These are phyloP conservation scores for Capsicum chinense DNA, from an alignment of 257 asterid genomes.

Conservation along the genomic window DNA sequence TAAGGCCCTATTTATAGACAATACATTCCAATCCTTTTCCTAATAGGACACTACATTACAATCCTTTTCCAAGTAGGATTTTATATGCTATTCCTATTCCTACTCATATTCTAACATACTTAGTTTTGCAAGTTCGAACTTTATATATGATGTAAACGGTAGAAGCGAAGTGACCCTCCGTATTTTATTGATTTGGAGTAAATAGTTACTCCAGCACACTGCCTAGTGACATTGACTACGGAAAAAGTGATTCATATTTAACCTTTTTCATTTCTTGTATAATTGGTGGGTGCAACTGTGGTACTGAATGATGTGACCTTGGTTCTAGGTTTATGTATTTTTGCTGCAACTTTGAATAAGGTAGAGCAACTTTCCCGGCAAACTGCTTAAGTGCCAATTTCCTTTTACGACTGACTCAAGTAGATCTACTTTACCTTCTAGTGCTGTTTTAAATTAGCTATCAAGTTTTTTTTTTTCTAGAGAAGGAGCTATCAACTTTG, in stretches of 20 bases:
- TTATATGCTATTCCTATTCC: too few relatives aligned
- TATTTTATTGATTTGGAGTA: slow-evolving; percentile 16
- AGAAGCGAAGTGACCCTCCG: not conserved
- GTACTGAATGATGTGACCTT: not conserved
- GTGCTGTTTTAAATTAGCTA: not conserved
- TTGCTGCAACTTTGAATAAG: slow-evolving; percentile 14
- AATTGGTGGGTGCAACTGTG: not conserved
- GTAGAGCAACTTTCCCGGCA: not conserved
- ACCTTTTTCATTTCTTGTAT: not conserved
- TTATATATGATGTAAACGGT: not conserved
- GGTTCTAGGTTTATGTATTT: slow-evolving; percentile 5
- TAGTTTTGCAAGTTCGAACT: not conserved
- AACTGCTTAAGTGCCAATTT: slow-evolving; percentile 21
- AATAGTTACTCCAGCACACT: not conserved
- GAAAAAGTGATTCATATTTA: slow-evolving; percentile 8
- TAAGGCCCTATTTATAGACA: too few relatives aligned
- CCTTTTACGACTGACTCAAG: not conserved
- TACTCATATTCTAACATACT: not conserved
- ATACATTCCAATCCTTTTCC: too few relatives aligned
- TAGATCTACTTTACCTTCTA: slow-evolving; percentile 9
- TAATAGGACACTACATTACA: too few relatives aligned
- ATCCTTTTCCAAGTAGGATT: too few relatives aligned
- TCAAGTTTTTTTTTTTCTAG: not conserved
- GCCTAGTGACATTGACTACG: not conserved
- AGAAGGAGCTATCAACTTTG: not conserved